A percentile compares a stretch with the other conserved stretches of the same genome.
Evolutionary conservation across 2,329 filamentous ascomycete genomes (phyloP).

Genomic region (Hortaea werneckii): DNA sequence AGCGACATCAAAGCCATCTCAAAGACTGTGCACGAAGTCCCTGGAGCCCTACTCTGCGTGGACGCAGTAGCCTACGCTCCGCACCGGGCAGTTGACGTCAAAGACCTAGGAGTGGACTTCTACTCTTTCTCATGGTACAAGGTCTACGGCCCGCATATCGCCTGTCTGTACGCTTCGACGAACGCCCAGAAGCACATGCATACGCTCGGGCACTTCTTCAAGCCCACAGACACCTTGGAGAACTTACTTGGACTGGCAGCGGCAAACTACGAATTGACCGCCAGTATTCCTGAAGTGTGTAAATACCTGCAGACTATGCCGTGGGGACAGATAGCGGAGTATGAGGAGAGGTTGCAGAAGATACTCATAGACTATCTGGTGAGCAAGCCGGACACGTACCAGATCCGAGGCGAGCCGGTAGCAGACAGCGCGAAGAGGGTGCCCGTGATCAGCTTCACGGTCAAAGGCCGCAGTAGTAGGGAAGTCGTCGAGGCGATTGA

Average conservation of each 20-base stretch:
- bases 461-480: conserved; percentile 46
- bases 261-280: conserved; percentile 59
- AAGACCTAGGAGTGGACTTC: conserved; percentile 59
- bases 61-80: conserved; percentile 71
- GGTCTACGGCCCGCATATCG: conserved; percentile 66
- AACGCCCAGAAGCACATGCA: conserved; percentile 46
- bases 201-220: conserved; percentile 60
- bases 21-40: conserved; percentile 40
- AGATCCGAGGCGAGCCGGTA: conserved; percentile 48
- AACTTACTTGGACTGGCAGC: conserved; percentile 60
- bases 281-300: conserved; percentile 51
- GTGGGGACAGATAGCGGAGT: conserved; percentile 45
- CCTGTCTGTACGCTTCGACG: conserved; percentile 56
- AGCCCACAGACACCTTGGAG: conserved; percentile 45
- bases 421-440: conserved; percentile 43
- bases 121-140: conserved; percentile 80
- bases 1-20: conserved; percentile 51
- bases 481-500: conserved; percentile 55
- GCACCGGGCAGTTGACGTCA: conserved; percentile 59
- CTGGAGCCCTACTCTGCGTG: conserved; percentile 55
- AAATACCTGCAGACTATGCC: conserved; percentile 38
- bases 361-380: conserved; percentile 51
- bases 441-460: conserved; percentile 57
- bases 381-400: conserved; percentile 39
- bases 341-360: conserved; percentile 52